These are phyloP conservation scores for Akebia trifoliata DNA, from an alignment of 164 flowering plant genomes.

Conservation along the genomic window DNA sequence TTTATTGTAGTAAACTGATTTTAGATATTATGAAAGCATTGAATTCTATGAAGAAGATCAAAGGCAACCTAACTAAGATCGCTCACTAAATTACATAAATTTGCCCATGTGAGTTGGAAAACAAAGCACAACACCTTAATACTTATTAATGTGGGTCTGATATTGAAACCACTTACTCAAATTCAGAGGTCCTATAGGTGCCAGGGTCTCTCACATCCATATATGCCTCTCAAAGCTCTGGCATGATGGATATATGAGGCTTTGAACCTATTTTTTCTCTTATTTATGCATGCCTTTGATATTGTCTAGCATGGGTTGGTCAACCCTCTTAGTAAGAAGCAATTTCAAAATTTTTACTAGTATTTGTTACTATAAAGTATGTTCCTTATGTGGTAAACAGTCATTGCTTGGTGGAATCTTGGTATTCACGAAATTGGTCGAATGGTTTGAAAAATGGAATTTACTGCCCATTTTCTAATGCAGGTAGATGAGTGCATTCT, in stretches of 20 bases:
- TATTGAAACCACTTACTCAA: too few species aligned
- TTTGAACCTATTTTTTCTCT: not conserved
- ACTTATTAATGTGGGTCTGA: too few species aligned
- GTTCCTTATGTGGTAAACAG: not conserved
- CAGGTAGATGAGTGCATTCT: constrained; percentile 92
- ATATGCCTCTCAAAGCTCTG: too few species aligned
- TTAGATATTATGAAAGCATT: not conserved
- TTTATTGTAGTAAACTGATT: too few species aligned
- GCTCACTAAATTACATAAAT: not conserved
- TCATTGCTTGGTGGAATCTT: not conserved
- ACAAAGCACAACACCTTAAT: too few species aligned
- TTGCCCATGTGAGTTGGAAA: not conserved
- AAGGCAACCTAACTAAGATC: not conserved
- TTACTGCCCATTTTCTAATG: constrained; percentile 11
- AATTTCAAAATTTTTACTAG: not conserved
- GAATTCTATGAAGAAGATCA: not conserved
- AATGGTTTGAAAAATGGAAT: not conserved
- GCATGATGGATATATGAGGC: too few species aligned
- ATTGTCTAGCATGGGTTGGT: not conserved
- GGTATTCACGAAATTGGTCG: not conserved
- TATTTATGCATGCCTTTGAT: not conserved
- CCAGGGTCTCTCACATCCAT: too few species aligned
- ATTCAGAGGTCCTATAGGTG: too few species aligned
- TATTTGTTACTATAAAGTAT: not conserved
- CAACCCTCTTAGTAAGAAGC: not conserved